Evolutionary conservation across 768 basidiomycete genomes (phyloP), one percentile per base, ranked within the genome.

Genomic region (Termitomyces sp.): DNA sequence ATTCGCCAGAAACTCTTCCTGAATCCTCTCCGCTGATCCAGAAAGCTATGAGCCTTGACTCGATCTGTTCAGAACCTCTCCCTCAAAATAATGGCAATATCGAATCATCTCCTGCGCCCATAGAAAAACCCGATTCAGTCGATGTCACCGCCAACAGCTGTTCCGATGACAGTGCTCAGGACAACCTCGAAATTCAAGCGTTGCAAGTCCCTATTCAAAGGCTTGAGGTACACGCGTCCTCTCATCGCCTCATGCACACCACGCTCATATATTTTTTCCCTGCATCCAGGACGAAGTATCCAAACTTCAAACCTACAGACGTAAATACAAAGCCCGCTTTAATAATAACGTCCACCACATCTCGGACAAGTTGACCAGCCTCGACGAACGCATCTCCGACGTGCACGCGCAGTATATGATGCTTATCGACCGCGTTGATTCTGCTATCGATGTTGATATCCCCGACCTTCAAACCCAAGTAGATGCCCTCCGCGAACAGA

Each of bases 251-350:
- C 35, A 35, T n/a, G 4, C 48, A 38, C 14, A 35, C 8, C 4
- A 23, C 30, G 58, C 46, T 56, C 54, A 55, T 57, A 50, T 20
- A 4, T 48, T n/a, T 47, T 30, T 33, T 40, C 50, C 50, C 18
- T 23, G 20, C 58, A 59, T 56, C 14, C 58, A 77, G 75, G 55
- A 60, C 28, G 77, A 78, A 49, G 70, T 82, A 1, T 57, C 63
- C 16, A 73, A 72, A 57, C 74, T 82, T 9, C 75, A 78, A 12
- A 48, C 57, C 14, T 75, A 77, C 53, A 68, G 75, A 12, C 73
- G 72, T 56, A 75, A 76, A 55, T 77, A 76, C 64, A 76, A 76
- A 63, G 63, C 69, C 14, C 72, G 76, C 16, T 79, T 79, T 68
- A 77, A 79, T 55, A 59, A 70, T 18, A 75, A 74, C 55, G 70